A percentile compares a stretch with the other conserved stretches of the same genome.
Conservation (phyloP, 2,329 filamentous ascomycete species). For the Cercospora citrullina region DNA sequence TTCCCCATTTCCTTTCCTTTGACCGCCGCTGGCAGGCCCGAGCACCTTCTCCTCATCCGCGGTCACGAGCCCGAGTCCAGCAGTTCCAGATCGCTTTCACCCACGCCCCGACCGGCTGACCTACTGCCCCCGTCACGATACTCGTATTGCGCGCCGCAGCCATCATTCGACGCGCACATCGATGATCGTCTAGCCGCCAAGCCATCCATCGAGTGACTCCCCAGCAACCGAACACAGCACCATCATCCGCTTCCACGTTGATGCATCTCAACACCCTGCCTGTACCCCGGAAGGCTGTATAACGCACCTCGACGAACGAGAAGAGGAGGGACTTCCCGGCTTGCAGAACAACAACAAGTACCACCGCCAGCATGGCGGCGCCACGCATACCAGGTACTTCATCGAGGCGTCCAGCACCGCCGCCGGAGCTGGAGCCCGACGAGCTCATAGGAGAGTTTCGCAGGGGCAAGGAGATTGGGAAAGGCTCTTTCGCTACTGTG, state of each 20-base stretch:
- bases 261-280: neutral
- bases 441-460: slow-evolving; percentile 71
- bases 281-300: neutral
- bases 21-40: slow-evolving; percentile 2
- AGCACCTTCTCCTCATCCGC: neutral
- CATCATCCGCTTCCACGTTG: neutral
- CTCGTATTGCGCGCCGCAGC: neutral
- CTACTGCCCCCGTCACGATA: neutral
- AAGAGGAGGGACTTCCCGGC: slow-evolving; percentile 17
- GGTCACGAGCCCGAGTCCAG: slow-evolving; percentile 5
- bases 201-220: slow-evolving; percentile 1
- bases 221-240: neutral
- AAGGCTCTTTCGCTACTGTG: slow-evolving; percentile 96
- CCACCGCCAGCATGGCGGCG: slow-evolving; percentile 34
- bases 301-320: neutral
- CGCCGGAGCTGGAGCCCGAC: slow-evolving; percentile 40
- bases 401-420: slow-evolving; percentile 39
- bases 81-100: neutral
- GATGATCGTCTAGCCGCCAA: slow-evolving; percentile 5
- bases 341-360: slow-evolving; percentile 7
- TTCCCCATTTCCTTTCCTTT: neutral
- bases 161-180: neutral
- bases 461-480: slow-evolving; percentile 86
- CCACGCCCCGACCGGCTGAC: neutral
- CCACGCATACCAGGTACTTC: slow-evolving; percentile 30